Evolutionary conservation across 306 rosid species (phyloP).

Genomic region (Quercus gilva): DNA sequence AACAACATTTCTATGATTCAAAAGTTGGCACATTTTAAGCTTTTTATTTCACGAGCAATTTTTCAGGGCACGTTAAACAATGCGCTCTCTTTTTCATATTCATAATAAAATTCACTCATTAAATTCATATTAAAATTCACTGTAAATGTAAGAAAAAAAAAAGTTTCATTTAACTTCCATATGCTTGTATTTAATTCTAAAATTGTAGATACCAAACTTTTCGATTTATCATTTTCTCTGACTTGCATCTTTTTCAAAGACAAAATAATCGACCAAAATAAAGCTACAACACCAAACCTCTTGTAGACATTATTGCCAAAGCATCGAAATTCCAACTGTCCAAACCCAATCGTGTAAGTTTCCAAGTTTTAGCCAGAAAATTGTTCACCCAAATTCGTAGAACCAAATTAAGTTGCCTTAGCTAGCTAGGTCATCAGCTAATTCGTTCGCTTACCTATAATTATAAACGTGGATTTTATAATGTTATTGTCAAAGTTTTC

Average conservation of each 20-base stretch:
- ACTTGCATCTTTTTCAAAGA: background rate
- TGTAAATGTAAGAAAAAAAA: too few relatives aligned
- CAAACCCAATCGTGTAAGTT: background rate
- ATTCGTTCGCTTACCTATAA: background rate
- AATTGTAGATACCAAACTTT: background rate
- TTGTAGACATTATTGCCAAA: background rate
- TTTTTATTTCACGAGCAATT: too few relatives aligned
- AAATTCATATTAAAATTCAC: too few relatives aligned
- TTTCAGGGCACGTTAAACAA: accelerated
- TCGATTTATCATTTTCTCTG: background rate
- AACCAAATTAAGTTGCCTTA: background rate
- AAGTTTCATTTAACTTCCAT: too few relatives aligned
- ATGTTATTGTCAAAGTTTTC: background rate
- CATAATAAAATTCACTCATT: too few relatives aligned
- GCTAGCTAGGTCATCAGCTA: background rate
- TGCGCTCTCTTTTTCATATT: too few relatives aligned
- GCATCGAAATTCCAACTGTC: background rate
- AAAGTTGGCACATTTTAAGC: too few relatives aligned
- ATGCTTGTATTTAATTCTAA: background rate
- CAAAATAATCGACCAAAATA: background rate
- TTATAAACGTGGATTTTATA: background rate
- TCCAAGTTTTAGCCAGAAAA: background rate
- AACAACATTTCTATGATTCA: background rate
- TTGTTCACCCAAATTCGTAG: constrained; percentile 17
- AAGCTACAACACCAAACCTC: background rate